These are phyloP conservation scores for Nakazawaea sp. DNA, from an alignment of 805 yeast genomes.

Conservation along the genomic window DNA sequence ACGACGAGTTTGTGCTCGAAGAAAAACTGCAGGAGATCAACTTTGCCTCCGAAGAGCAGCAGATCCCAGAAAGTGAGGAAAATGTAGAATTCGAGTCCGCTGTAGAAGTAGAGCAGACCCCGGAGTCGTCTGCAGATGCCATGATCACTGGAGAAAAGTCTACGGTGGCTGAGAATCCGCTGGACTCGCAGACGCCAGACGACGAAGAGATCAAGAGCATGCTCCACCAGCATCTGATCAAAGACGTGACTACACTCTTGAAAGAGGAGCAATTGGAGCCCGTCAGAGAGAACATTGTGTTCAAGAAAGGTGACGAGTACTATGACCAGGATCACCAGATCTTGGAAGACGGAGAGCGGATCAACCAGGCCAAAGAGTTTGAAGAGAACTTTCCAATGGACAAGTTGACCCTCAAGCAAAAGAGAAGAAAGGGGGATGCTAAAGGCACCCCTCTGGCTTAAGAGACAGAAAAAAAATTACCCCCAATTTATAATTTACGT, in stretches of 20 bases:
- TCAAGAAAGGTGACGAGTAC: conserved; percentile 10
- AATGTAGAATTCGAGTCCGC: conserved; percentile 1
- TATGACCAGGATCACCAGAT: conserved; percentile 13
- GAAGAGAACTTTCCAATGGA: conserved; percentile 8
- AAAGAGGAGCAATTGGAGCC: neutral
- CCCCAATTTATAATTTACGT: no score
- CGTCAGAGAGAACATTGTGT: conserved; percentile 1
- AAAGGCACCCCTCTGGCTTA: no score
- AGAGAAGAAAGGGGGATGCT: conserved; percentile 6
- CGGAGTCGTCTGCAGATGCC: neutral
- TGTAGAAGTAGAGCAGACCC: conserved; percentile 7
- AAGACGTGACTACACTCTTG: neutral
- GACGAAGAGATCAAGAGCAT: neutral
- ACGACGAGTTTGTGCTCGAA: conserved; percentile 3
- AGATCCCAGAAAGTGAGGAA: conserved; percentile 9
- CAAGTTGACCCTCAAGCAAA: conserved; percentile 5
- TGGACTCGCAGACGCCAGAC: neutral
- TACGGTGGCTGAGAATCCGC: neutral
- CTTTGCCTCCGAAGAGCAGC: neutral
- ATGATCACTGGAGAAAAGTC: neutral
- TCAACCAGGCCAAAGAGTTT: neutral
- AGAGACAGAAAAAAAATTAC: no score
- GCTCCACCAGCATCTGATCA: neutral
- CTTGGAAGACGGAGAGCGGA: conserved; percentile 23
- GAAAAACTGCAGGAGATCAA: neutral